These are phyloP conservation scores for Talaromyces sp. DNA, from an alignment of 2,329 filamentous ascomycete genomes.

Conservation along the genomic window DNA sequence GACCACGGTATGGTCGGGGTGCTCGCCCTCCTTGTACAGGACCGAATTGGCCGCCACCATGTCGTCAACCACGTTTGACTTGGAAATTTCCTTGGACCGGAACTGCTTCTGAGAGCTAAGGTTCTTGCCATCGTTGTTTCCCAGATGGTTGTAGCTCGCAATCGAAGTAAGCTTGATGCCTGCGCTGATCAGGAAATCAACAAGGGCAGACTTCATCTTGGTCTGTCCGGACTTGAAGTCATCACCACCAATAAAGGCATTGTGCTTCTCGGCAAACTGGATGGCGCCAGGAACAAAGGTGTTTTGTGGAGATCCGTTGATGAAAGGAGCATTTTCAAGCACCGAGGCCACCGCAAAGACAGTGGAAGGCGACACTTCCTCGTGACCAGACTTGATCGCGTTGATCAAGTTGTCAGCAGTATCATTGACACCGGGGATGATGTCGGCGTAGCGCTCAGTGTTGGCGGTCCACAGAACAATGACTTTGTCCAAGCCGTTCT, in stretches of 20 bases:
- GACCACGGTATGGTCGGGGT: slow-evolving; percentile 96
- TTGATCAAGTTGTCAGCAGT: slow-evolving; percentile 90
- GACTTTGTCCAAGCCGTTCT: slow-evolving; percentile 84
- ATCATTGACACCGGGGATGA: slow-evolving; percentile 86
- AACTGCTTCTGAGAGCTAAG: slow-evolving; percentile 96
- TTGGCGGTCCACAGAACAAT: slow-evolving; percentile 99
- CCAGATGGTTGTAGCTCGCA: slow-evolving; percentile 97
- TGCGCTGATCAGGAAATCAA: slow-evolving; percentile 97
- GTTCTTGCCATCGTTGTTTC: slow-evolving; percentile 99
- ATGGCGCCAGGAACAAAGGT: slow-evolving; percentile 94
- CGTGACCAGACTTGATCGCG: slow-evolving; percentile 78
- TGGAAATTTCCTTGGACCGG: slow-evolving; percentile 99
- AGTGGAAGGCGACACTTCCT: slow-evolving; percentile 90
- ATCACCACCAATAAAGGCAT: slow-evolving; percentile 90
- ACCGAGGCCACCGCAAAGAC: slow-evolving; percentile 94
- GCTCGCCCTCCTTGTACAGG: slow-evolving; percentile 85
- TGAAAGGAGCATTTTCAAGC: slow-evolving; percentile 84
- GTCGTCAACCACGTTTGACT: slow-evolving; percentile 98
- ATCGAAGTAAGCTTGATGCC: slow-evolving; percentile 99
- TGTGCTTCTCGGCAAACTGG: slow-evolving; percentile 78
- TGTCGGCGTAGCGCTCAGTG: slow-evolving; percentile 91
- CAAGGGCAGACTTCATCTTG: slow-evolving; percentile 99
- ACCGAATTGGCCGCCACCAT: slow-evolving; percentile 96
- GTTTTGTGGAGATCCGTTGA: slow-evolving; percentile 99
- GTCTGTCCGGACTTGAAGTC: slow-evolving; percentile 99